Conservation (phyloP, 116 monocot genomes). For the Zostera marina region DNA sequence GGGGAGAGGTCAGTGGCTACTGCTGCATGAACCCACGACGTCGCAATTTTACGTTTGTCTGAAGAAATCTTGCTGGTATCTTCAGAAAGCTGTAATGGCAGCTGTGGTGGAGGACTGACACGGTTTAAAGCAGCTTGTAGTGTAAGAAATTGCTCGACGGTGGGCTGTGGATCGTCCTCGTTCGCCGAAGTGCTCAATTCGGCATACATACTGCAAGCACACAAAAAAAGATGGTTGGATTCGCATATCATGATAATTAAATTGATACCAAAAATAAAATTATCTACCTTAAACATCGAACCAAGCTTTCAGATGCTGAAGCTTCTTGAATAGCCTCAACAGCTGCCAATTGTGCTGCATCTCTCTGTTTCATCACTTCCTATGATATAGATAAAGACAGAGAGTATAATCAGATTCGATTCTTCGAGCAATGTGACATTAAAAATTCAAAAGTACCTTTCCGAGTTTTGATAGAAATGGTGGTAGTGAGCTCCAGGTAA, state of each 20-base stretch:
- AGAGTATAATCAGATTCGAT: not conserved
- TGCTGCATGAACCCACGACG: slow-evolving; percentile 75
- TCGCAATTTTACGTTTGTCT: slow-evolving; percentile 39
- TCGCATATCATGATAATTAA: not conserved
- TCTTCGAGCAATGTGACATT: not conserved
- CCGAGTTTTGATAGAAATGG: slow-evolving; percentile 54
- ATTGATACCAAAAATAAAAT: not conserved
- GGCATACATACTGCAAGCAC: slow-evolving; percentile 39
- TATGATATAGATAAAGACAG: too few species aligned
- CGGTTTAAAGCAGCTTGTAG: slow-evolving; percentile 24
- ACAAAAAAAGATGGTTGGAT: not conserved
- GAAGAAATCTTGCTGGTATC: slow-evolving; percentile 16
- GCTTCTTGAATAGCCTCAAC: slow-evolving; percentile 84
- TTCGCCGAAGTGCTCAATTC: slow-evolving; percentile 42
- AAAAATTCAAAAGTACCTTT: slow-evolving; percentile 25
- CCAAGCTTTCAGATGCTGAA: slow-evolving; percentile 71
- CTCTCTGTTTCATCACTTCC: slow-evolving; percentile 62
- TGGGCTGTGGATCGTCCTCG: slow-evolving; percentile 41
- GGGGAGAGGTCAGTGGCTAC: slow-evolving; percentile 47
- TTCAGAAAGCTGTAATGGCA: slow-evolving; percentile 10
- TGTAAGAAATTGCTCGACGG: slow-evolving; percentile 60
- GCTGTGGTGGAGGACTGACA: slow-evolving; percentile 15
- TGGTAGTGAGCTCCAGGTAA: slow-evolving; percentile 61
- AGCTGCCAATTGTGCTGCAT: slow-evolving; percentile 82
- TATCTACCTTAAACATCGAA: slow-evolving; percentile 73